Conservation (phyloP, 2,329 filamentous ascomycete species). For the Phyllosticta paracitricarpa region DNA sequence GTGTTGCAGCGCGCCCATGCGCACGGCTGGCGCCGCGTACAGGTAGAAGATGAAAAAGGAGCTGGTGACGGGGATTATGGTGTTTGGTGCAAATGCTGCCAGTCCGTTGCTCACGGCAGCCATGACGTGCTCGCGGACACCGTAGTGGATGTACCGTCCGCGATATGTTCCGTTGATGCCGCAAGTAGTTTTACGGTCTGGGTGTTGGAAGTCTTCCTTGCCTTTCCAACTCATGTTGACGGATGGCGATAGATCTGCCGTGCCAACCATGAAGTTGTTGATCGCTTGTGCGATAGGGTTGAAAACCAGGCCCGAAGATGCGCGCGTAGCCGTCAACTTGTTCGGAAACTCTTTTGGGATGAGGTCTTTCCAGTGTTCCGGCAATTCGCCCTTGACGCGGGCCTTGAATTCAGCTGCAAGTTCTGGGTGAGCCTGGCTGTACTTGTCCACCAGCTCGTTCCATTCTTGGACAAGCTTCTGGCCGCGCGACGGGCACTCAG, state of each 20-base stretch:
- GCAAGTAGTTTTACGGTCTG: conserved; percentile 26
- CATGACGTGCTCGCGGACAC: conserved; percentile 29
- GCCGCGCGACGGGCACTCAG: conserved; percentile 37
- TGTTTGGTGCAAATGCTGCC: conserved; percentile 53
- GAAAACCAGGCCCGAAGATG: conserved; percentile 40
- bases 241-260: conserved; percentile 45
- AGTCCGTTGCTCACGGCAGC: conserved; percentile 42
- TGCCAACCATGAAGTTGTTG: conserved; percentile 82
- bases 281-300: conserved; percentile 63
- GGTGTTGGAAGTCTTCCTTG: conserved; percentile 42
- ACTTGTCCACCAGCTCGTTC: conserved; percentile 36
- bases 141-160: conserved; percentile 41
- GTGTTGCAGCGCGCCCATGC: conserved; percentile 85
- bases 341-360: conserved; percentile 41
- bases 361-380: conserved; percentile 39
- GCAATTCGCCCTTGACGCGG: conserved; percentile 39
- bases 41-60: conserved; percentile 99
- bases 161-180: conserved; percentile 46
- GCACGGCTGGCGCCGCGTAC: conserved; percentile 89
- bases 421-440: conserved; percentile 39
- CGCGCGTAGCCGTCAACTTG: conserved; percentile 39
- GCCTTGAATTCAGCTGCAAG: conserved; percentile 39
- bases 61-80: conserved; percentile 83
- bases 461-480: conserved; percentile 39
- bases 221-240: conserved; percentile 43